These are phyloP conservation scores for Talaromyces sp. DNA, from an alignment of 2,329 filamentous ascomycete genomes.

Conservation along the genomic window DNA sequence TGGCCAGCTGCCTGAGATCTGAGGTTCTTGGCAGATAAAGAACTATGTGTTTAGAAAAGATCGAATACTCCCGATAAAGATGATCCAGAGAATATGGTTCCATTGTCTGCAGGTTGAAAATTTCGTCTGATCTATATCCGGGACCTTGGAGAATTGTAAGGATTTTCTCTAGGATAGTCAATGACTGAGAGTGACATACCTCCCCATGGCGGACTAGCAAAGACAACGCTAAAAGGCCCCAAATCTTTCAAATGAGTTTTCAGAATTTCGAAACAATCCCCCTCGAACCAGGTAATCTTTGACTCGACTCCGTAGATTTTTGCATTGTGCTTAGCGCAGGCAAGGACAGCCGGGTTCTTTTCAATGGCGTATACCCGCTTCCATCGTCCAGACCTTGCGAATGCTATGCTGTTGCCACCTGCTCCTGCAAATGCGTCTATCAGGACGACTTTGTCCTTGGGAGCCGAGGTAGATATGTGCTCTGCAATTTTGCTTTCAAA, in stretches of 20 bases:
- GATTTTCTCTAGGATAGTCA: background rate
- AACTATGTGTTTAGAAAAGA: conserved; percentile 54
- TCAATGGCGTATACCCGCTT: conserved; percentile 84
- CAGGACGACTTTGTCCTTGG: conserved; percentile 59
- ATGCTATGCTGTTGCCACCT: conserved; percentile 92
- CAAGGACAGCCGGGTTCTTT: conserved; percentile 71
- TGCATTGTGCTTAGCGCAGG: conserved; percentile 91
- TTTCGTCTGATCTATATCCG: conserved; percentile 58
- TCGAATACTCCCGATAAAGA: conserved; percentile 60
- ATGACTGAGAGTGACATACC: conserved; percentile 45
- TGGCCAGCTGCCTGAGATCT: conserved; percentile 73
- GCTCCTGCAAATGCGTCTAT: conserved; percentile 89
- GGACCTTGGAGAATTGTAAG: conserved; percentile 47
- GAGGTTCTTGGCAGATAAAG: conserved; percentile 84
- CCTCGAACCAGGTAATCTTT: conserved; percentile 79
- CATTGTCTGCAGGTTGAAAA: conserved; percentile 85
- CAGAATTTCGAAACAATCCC: conserved; percentile 78
- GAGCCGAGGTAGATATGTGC: conserved; percentile 60
- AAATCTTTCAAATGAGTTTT: conserved; percentile 47
- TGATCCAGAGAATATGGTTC: conserved; percentile 71
- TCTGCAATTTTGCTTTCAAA: conserved; percentile 64
- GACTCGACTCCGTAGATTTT: conserved; percentile 73
- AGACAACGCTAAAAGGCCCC: conserved; percentile 57
- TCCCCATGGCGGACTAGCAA: conserved; percentile 71
- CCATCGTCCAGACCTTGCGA: conserved; percentile 77